These are phyloP conservation scores for Amylostereum areolatum DNA, from an alignment of 1,284 basidiomycete genomes.

Conservation along the genomic window DNA sequence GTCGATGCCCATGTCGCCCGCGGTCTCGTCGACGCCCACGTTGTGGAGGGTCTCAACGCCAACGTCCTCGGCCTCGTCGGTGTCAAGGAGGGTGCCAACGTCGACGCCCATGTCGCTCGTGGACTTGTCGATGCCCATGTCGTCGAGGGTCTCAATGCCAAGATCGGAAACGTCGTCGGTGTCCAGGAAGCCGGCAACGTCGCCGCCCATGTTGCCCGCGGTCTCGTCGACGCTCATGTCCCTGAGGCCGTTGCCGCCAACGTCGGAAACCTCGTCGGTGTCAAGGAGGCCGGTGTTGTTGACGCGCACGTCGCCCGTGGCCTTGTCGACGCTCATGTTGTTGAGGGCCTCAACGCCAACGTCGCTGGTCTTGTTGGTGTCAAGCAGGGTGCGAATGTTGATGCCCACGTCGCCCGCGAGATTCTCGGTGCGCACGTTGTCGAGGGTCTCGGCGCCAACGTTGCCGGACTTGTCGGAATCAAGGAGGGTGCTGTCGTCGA, in stretches of 20 bases:
- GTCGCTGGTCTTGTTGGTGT: too few relatives aligned
- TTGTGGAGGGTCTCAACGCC: not conserved
- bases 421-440: too few relatives aligned
- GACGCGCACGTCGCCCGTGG: not conserved
- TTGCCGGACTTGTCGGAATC: too few relatives aligned
- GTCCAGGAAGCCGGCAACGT: conserved; percentile 2
- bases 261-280: conserved; percentile 1
- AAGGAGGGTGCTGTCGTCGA: too few relatives aligned
- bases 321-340: not conserved
- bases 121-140: not conserved
- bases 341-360: not conserved
- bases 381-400: too few relatives aligned
- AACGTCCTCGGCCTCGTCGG: conserved; percentile 1
- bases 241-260: not conserved
- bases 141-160: not conserved
- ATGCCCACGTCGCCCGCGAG: too few relatives aligned
- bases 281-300: conserved; percentile 3
- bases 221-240: not conserved
- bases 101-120: not conserved
- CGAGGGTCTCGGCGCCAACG: too few relatives aligned
- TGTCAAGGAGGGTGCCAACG: conserved; percentile 1
- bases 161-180: conserved; percentile 2
- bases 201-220: conserved; percentile 3
- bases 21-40: conserved; percentile 2
- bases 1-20: conserved; percentile 1